Conservation (phyloP, 257 asterid genomes). For the Perilla frutescens region DNA sequence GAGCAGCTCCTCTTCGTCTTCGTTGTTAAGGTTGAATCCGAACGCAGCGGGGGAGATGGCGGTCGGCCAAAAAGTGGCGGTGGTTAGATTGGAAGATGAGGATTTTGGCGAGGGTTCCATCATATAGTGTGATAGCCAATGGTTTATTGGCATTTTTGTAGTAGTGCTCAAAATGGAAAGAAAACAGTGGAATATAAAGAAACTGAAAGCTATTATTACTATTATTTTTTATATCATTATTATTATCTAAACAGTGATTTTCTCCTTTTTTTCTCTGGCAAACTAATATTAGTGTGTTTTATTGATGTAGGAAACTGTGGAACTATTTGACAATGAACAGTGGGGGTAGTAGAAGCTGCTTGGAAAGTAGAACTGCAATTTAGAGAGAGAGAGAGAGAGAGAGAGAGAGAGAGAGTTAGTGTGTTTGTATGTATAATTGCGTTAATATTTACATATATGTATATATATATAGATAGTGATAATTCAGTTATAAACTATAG, state of each 20-base stretch:
- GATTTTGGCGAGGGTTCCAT: slow-evolving; percentile 38
- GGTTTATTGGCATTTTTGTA: slow-evolving; percentile 59
- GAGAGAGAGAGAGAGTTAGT: background rate
- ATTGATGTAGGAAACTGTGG: slow-evolving; percentile 34
- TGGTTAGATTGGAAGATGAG: slow-evolving; percentile 23
- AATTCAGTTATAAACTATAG: slow-evolving; percentile 11
- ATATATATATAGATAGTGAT: background rate
- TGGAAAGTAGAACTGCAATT: background rate
- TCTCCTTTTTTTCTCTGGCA: slow-evolving; percentile 19
- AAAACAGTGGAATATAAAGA: slow-evolving; percentile 33
- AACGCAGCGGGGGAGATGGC: slow-evolving; percentile 12
- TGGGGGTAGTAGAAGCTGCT: background rate
- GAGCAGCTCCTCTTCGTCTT: slow-evolving; percentile 38
- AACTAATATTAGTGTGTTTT: slow-evolving; percentile 31
- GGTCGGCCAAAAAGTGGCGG: background rate
- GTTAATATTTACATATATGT: no score
- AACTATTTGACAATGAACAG: slow-evolving; percentile 13
- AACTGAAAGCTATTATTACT: background rate
- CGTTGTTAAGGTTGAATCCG: slow-evolving; percentile 57
- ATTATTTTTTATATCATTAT: background rate
- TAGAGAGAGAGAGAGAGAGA: slow-evolving; percentile 21
- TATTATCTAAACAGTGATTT: background rate
- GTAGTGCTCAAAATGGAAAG: slow-evolving; percentile 13
- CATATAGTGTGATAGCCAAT: slow-evolving; percentile 44
- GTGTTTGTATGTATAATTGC: no score